Evolutionary conservation across 2,329 filamentous ascomycete species (phyloP).

Genomic region (Botrytis deweyae): DNA sequence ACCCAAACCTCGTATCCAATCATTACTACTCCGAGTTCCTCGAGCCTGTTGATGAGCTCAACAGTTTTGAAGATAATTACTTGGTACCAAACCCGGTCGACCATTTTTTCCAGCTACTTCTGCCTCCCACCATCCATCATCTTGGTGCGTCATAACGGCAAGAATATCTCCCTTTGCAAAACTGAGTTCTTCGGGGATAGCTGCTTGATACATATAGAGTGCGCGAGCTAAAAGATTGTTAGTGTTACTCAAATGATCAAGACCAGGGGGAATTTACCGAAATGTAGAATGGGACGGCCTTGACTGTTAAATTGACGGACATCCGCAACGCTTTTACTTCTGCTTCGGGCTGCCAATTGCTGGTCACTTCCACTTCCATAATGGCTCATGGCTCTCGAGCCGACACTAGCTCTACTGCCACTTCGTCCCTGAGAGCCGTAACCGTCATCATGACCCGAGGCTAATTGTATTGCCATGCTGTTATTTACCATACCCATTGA

Average conservation of each 20-base stretch:
- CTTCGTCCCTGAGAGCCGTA: slow-evolving; percentile 56
- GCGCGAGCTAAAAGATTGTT: slow-evolving; percentile 67
- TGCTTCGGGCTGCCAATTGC: slow-evolving; percentile 46
- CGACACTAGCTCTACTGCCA: slow-evolving; percentile 50
- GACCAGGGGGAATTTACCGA: slow-evolving; percentile 64
- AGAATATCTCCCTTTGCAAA: slow-evolving; percentile 92
- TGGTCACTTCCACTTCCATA: slow-evolving; percentile 47
- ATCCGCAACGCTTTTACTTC: slow-evolving; percentile 87
- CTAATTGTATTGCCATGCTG: slow-evolving; percentile 68
- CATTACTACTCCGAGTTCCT: neutral
- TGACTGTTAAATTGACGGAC: slow-evolving; percentile 78
- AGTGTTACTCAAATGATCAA: slow-evolving; percentile 26
- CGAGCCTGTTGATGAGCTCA: slow-evolving; percentile 25
- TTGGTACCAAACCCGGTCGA: slow-evolving; percentile 64
- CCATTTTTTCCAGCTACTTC: slow-evolving; percentile 71
- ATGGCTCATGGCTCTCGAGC: slow-evolving; percentile 52
- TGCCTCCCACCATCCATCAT: slow-evolving; percentile 99
- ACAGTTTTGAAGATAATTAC: slow-evolving; percentile 57
- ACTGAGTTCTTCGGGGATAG: slow-evolving; percentile 90
- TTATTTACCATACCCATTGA: slow-evolving; percentile 20
- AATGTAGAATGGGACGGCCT: slow-evolving; percentile 85
- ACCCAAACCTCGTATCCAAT: neutral
- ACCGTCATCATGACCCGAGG: slow-evolving; percentile 51
- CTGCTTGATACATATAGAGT: slow-evolving; percentile 90
- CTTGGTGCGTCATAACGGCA: slow-evolving; percentile 84